These are phyloP conservation scores for Euphorbia tirucalli DNA, from an alignment of 345 rosid species.

Conservation along the genomic window DNA sequence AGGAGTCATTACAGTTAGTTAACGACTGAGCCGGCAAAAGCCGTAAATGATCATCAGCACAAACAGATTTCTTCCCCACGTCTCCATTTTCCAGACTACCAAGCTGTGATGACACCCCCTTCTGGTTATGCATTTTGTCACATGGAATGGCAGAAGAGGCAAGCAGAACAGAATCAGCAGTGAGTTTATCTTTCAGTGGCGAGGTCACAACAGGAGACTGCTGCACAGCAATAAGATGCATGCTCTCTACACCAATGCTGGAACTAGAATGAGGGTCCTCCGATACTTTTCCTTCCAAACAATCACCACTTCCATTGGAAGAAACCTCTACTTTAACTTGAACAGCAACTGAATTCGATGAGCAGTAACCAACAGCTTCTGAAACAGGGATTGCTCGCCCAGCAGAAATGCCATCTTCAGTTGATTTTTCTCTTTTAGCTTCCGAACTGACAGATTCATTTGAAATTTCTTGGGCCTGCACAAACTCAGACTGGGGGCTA, in stretches of 20 bases:
- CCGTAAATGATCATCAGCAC: slow-evolving; percentile 30
- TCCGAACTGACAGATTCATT: slow-evolving; percentile 26
- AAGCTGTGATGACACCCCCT: slow-evolving; percentile 34
- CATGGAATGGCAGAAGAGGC: slow-evolving; percentile 33
- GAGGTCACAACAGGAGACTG: slow-evolving; percentile 24
- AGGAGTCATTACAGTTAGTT: slow-evolving; percentile 26
- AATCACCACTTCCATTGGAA: not conserved
- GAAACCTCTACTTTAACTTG: not conserved
- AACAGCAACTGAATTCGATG: not conserved
- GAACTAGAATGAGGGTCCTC: slow-evolving; percentile 34
- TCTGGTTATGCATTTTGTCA: slow-evolving; percentile 30
- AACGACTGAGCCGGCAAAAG: slow-evolving; percentile 30
- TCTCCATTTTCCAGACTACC: slow-evolving; percentile 24
- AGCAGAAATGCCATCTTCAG: slow-evolving; percentile 21
- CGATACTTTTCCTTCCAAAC: slow-evolving; percentile 15
- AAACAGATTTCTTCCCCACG: slow-evolving; percentile 21
- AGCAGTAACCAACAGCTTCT: slow-evolving; percentile 17
- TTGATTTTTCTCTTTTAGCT: slow-evolving; percentile 23
- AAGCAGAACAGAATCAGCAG: slow-evolving; percentile 22
- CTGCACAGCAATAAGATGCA: slow-evolving; percentile 37
- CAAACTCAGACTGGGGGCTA: slow-evolving; percentile 26
- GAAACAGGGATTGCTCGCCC: slow-evolving; percentile 24
- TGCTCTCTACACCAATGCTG: slow-evolving; percentile 24
- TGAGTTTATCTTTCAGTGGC: slow-evolving; percentile 26
- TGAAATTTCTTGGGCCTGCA: slow-evolving; percentile 27